These are phyloP conservation scores for Polyplosphaeria fusca DNA, from an alignment of 495 filamentous ascomycete species.

Conservation along the genomic window DNA sequence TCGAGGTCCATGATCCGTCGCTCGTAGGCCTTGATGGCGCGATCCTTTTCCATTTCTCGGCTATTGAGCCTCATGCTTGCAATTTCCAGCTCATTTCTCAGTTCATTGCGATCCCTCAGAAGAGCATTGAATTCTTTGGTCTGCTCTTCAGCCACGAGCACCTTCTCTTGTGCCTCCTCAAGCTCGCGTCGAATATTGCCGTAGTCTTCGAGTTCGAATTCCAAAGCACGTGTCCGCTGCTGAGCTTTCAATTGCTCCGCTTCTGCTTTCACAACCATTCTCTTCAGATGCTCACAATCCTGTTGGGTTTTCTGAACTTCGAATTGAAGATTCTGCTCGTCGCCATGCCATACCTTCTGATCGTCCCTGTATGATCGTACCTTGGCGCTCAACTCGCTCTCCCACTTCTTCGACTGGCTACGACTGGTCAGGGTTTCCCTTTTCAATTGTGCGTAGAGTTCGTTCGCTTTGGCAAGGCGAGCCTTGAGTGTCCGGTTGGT, in stretches of 20 bases:
- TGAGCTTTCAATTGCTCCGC: slow-evolving; percentile 55
- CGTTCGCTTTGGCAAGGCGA: slow-evolving; percentile 65
- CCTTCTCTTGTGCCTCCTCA: slow-evolving; percentile 52
- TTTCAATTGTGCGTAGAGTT: slow-evolving; percentile 58
- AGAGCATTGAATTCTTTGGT: slow-evolving; percentile 53
- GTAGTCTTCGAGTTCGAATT: slow-evolving; percentile 58
- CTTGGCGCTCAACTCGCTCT: slow-evolving; percentile 59
- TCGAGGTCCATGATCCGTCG: slow-evolving; percentile 48
- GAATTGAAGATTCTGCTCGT: slow-evolving; percentile 51
- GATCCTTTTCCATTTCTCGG: slow-evolving; percentile 51
- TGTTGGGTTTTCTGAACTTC: slow-evolving; percentile 51
- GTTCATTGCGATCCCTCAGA: slow-evolving; percentile 51
- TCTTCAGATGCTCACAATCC: slow-evolving; percentile 56
- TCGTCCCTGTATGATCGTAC: slow-evolving; percentile 61
- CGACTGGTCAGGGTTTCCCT: slow-evolving; percentile 63
- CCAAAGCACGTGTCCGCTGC: slow-evolving; percentile 57
- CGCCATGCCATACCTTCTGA: slow-evolving; percentile 59
- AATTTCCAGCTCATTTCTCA: slow-evolving; percentile 51
- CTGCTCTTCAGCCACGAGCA: slow-evolving; percentile 57
- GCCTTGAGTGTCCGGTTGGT: slow-evolving; percentile 66
- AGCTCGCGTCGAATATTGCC: slow-evolving; percentile 57
- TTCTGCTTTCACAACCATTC: slow-evolving; percentile 59
- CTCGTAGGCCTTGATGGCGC: slow-evolving; percentile 46
- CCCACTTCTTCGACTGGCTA: slow-evolving; percentile 66
- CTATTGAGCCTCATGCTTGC: slow-evolving; percentile 52